Evolutionary conservation across 495 filamentous ascomycete species (phyloP).

Genomic region (Neurospora intermedia): DNA sequence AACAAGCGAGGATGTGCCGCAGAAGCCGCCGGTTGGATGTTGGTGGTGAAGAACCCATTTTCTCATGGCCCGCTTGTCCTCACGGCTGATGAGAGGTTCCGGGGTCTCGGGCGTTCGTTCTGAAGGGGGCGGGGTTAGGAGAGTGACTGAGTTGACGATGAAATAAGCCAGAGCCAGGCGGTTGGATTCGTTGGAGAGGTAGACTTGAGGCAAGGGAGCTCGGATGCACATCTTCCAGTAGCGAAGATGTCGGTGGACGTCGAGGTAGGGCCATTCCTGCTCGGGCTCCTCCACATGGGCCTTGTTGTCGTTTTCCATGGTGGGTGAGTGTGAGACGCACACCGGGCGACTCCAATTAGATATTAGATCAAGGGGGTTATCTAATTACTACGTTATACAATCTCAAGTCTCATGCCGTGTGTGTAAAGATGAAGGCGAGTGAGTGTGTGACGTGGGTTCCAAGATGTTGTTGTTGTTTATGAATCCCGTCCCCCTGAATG

Average conservation of each 20-base stretch:
- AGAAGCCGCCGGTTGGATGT: conserved; percentile 71
- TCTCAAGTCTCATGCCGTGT: not conserved
- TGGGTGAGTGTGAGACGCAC: not conserved
- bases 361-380: not conserved
- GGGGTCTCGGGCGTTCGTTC: conserved; percentile 8
- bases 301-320: not conserved
- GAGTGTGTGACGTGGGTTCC: not conserved
- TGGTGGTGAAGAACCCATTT: conserved; percentile 56
- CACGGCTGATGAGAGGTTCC: conserved; percentile 22
- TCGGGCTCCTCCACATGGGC: not conserved
- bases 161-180: conserved; percentile 86
- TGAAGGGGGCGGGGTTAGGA: conserved; percentile 26
- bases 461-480: not conserved
- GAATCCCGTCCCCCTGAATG: not conserved
- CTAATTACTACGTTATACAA: not conserved
- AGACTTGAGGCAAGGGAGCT: conserved; percentile 66
- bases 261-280: conserved; percentile 37
- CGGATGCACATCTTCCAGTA: conserved; percentile 90
- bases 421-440: not conserved
- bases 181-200: conserved; percentile 78
- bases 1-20: conserved; percentile 53
- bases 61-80: conserved; percentile 25
- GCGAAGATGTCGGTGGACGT: conserved; percentile 66
- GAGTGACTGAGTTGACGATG: conserved; percentile 41
- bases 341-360: not conserved